phyloP scores from a whole-genome alignment of 164 flowering plant genomes.

The Vitis rotundifolia region DNA sequence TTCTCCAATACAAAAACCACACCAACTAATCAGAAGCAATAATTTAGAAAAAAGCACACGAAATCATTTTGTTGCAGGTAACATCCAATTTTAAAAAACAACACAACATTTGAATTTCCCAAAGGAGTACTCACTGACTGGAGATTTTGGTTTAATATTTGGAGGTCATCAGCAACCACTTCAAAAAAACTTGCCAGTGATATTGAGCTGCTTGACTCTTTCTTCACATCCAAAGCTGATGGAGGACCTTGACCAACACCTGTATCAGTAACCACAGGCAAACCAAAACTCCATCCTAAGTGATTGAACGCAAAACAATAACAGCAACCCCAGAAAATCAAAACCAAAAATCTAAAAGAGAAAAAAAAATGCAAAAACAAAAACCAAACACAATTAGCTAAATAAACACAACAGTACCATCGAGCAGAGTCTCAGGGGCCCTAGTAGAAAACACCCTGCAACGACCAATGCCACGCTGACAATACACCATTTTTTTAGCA shows the following conservation, averaged over 20 bases:
- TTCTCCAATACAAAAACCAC: too few species aligned
- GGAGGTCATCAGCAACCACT: slow-evolving; percentile 82
- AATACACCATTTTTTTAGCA: slow-evolving; percentile 29
- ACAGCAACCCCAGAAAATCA: not conserved
- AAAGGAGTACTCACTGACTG: slow-evolving; percentile 55
- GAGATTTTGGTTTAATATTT: slow-evolving; percentile 68
- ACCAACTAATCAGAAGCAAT: too few species aligned
- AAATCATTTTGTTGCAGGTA: too few species aligned
- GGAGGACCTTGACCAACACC: slow-evolving; percentile 47
- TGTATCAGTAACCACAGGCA: slow-evolving; percentile 14
- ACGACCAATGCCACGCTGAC: slow-evolving; percentile 21
- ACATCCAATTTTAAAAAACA: not conserved
- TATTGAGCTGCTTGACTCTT: slow-evolving; percentile 34
- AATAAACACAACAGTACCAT: slow-evolving; percentile 33
- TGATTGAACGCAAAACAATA: not conserved
- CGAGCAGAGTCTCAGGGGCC: slow-evolving; percentile 46
- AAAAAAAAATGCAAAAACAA: not conserved
- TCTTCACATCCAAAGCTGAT: slow-evolving; percentile 38
- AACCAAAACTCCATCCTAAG: not conserved
- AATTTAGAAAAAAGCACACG: too few species aligned
- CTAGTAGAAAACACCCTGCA: slow-evolving; percentile 46
- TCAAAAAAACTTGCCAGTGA: slow-evolving; percentile 66
- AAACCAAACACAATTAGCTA: not conserved
- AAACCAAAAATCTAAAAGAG: not conserved
- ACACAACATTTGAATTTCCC: not conserved